Base-by-base conservation (phyloP, 2,329 filamentous ascomycete genomes). In the Teratosphaeria gauchensis region DNA sequence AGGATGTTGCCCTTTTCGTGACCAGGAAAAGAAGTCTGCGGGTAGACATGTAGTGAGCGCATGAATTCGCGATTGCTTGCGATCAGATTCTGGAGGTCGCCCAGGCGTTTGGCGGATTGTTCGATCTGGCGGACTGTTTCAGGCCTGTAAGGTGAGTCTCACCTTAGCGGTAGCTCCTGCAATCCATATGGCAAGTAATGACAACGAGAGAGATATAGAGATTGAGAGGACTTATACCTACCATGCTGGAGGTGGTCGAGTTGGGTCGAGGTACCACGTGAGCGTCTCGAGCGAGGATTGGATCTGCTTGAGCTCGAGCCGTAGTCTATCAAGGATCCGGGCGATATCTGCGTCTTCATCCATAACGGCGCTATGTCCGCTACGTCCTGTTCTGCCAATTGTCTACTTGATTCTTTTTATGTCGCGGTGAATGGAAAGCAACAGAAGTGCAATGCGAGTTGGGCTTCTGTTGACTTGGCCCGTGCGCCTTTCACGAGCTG, bases 31-130 rank as follows among this genome's bases (percentile, higher is more conserved):
- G 85, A 85, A 1, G 89, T 88, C 12, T 86, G 84, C 0, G 90
- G 90, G 69, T 89, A 90, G 24, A 89, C 82, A 63, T 88, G 86
- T 56, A 90, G 80, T 57, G 84, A 83, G 58, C 80, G 80, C 62
- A 95, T 84, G 53, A 90, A 80, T 51, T 86, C 81, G 48, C 82
- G 76, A 67, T 92, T 82, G 57, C 86, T 81, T 62, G 79, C 79
- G 53, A 90, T 78, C 66, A 85, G 81, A 46, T 85, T 80, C 59
- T 86, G 82, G 60, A 92, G 79, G 28, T 82, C 83, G 62, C 81
- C 76, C 46, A 94, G 81, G 71, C 89, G 89, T 64, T 82, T 82
- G n/a, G 65, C 64, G 31, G 71, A 59, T 4, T 63, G 60, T 24
- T 63, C 62, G n/a, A 66, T 61, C 14, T 65, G 64, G 59, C 63